Evolutionary conservation across 2,329 filamentous ascomycete species (phyloP).

Genomic region (Trichoderma sp.): DNA sequence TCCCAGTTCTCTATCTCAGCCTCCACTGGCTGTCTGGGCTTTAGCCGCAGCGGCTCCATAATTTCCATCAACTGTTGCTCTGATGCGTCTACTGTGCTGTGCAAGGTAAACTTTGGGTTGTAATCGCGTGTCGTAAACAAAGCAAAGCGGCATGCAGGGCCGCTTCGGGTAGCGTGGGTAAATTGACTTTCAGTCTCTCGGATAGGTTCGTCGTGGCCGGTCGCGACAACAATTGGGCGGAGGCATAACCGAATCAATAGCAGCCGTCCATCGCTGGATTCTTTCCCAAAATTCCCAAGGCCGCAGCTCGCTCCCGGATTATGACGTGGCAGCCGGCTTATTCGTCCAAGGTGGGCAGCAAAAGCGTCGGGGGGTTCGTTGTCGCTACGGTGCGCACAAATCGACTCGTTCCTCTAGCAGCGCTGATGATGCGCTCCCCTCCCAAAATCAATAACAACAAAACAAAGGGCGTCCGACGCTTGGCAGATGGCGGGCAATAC

Average conservation of each 20-base stretch:
- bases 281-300: constrained; percentile 1
- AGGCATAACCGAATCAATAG: constrained; percentile 25
- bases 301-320: constrained; percentile 4
- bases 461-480: not conserved
- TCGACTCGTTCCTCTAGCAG: constrained; percentile 1
- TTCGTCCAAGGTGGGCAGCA: constrained; percentile 7
- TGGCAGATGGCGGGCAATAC: not conserved
- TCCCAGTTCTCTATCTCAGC: constrained; percentile 74
- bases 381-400: constrained; percentile 14
- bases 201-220: constrained; percentile 18
- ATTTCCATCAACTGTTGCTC: constrained; percentile 17
- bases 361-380: constrained; percentile 5
- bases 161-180: constrained; percentile 15
- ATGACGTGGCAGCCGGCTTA: constrained; percentile 16
- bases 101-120: not conserved
- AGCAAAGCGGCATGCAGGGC: constrained; percentile 12
- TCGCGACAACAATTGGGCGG: constrained; percentile 22
- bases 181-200: constrained; percentile 7
- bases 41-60: constrained; percentile 57
- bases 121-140: constrained; percentile 18
- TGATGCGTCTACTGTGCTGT: not conserved
- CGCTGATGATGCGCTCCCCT: not conserved
- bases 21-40: constrained; percentile 53
- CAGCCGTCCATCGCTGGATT: constrained; percentile 5
- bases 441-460: not conserved